A percentile compares a stretch with the other conserved stretches of the same genome.
Evolutionary conservation across 2,329 filamentous ascomycete genomes (phyloP).

Genomic region (Albophoma yamanashiensis): DNA sequence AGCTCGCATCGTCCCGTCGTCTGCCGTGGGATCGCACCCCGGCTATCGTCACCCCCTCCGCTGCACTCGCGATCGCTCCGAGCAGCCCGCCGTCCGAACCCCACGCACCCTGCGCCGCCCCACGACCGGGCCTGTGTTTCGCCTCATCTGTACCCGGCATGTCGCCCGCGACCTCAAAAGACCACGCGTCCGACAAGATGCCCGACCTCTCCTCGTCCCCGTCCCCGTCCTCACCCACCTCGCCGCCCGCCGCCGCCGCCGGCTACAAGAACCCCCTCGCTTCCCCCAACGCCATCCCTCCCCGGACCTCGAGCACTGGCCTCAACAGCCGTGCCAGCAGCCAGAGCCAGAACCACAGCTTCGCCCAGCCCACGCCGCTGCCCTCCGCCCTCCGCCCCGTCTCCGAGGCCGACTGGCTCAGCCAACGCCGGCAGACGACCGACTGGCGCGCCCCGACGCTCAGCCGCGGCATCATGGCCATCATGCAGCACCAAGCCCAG

Average conservation of each 20-base stretch:
- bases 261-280: slow-evolving; percentile 16
- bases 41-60: neutral
- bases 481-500: slow-evolving; percentile 21
- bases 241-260: neutral
- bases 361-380: slow-evolving; percentile 5
- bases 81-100: neutral
- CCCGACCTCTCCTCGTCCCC: neutral
- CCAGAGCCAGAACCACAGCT: slow-evolving; percentile 2
- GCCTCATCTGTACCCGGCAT: neutral
- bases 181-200: neutral
- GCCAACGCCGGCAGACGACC: slow-evolving; percentile 17
- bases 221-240: neutral
- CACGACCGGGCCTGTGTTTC: neutral
- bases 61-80: neutral
- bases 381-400: slow-evolving; percentile 36
- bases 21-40: neutral
- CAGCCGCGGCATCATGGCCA: slow-evolving; percentile 4
- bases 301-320: slow-evolving; percentile 51
- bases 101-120: neutral
- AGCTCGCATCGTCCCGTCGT: neutral
- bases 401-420: slow-evolving; percentile 51
- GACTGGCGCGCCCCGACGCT: slow-evolving; percentile 2
- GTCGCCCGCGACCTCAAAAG: neutral
- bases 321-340: slow-evolving; percentile 7
- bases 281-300: slow-evolving; percentile 56